A percentile compares a stretch with the other conserved stretches of the same genome.
These are phyloP conservation scores for Candida sp. DNA, from an alignment of 1,139 yeast genomes.

Conservation along the genomic window DNA sequence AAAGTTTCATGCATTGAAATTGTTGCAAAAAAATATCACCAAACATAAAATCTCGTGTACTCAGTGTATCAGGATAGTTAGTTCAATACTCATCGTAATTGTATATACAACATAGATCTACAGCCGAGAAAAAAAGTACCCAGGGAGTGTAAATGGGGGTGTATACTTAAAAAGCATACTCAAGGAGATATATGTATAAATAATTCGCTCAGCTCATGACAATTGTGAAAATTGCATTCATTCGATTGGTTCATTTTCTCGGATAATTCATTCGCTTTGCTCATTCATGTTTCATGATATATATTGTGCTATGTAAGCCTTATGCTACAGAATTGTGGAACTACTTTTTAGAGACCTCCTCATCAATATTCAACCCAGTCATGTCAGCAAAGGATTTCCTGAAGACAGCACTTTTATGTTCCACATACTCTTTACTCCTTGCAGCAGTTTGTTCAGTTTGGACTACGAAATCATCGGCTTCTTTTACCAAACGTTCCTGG, in stretches of 20 bases:
- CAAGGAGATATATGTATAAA: too few relatives aligned
- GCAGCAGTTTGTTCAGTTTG: constrained; percentile 37
- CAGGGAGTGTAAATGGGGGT: too few relatives aligned
- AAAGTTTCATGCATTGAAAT: neutral
- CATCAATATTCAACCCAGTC: constrained; percentile 70
- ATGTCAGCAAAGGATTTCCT: constrained; percentile 51
- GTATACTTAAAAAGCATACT: too few relatives aligned
- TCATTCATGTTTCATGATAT: neutral
- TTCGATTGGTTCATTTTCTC: too few relatives aligned
- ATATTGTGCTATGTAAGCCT: neutral
- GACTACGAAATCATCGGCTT: constrained; percentile 44
- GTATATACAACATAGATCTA: too few relatives aligned
- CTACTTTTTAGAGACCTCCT: constrained; percentile 55
- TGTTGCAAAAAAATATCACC: neutral
- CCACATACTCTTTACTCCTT: constrained; percentile 36
- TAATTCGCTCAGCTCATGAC: too few relatives aligned
- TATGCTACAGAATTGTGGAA: constrained; percentile 5
- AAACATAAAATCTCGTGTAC: too few relatives aligned
- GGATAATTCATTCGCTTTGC: too few relatives aligned
- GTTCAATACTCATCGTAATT: too few relatives aligned
- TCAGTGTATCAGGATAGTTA: too few relatives aligned
- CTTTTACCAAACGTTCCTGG: constrained; percentile 49
- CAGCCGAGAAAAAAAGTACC: too few relatives aligned
- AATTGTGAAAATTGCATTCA: too few relatives aligned
- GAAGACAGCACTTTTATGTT: constrained; percentile 37